These are phyloP conservation scores for Debaryomyces udenii DNA, from an alignment of 1,139 yeast species.

Conservation along the genomic window DNA sequence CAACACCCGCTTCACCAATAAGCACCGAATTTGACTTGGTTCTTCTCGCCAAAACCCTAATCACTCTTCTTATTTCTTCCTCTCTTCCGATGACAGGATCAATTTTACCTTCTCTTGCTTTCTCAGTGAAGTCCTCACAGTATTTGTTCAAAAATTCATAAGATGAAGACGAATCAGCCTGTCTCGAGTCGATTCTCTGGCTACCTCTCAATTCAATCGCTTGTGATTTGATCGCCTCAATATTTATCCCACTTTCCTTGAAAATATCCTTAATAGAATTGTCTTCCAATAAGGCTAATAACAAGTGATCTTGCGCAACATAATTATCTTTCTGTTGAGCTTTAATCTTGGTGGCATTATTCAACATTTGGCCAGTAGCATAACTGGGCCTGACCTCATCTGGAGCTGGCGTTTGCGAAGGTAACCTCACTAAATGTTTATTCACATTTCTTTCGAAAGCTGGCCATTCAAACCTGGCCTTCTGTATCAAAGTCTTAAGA, in stretches of 20 bases:
- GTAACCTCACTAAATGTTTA: conserved; percentile 77
- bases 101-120: conserved; percentile 89
- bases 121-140: conserved; percentile 90
- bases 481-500: conserved; percentile 81
- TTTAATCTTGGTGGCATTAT: conserved; percentile 72
- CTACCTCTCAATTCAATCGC: conserved; percentile 86
- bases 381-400: conserved; percentile 70
- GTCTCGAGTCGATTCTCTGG: conserved; percentile 89
- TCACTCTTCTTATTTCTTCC: conserved; percentile 94
- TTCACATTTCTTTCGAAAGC: conserved; percentile 79
- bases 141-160: conserved; percentile 86
- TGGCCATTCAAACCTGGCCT: conserved; percentile 88
- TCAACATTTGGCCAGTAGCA: conserved; percentile 69
- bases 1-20: conserved; percentile 99
- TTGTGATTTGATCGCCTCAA: conserved; percentile 76
- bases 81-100: conserved; percentile 99
- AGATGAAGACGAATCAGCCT: conserved; percentile 86
- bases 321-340: conserved; percentile 87
- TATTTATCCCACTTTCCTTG: conserved; percentile 70
- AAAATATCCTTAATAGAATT: conserved; percentile 68
- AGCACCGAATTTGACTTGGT: conserved; percentile 95
- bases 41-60: conserved; percentile 91
- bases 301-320: conserved; percentile 91
- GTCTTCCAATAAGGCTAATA: conserved; percentile 84
- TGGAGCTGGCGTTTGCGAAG: conserved; percentile 89